Base-by-base conservation (phyloP, 345 rosid genomes). In the Euphorbia lathyris region DNA sequence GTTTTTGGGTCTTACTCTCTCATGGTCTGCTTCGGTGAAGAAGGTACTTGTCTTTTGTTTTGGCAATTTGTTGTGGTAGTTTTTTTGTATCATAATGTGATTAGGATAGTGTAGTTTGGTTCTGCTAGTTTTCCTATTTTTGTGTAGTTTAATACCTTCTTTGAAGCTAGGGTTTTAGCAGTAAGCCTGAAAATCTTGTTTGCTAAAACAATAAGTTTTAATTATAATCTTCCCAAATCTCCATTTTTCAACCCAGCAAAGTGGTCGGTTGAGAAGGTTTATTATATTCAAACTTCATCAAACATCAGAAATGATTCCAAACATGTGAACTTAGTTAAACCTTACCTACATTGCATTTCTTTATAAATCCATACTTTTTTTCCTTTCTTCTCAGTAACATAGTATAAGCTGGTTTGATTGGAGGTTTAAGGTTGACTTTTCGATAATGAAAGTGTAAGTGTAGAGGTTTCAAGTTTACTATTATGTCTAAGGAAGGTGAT, bases 1-100 rank as follows among this genome's bases (percentile, higher is more conserved):
- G 36, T 92, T 92, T 73, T 72, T 90, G 66, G 99, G 99, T 0
- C 99, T 96, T 43, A 76, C 85, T 53, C 96, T 96, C 20, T 96
- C 99, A 0, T 89, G 96, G 92, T 89, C 96, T 36, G 96, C 92
- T 11, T 87, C 92, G 3, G 89, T 85, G 9, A 80, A 84, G 82
- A 89, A 89, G 92, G 92, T 84, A 56, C 23, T 72, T 58, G 7
- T 8, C n/a, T 42, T 11, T 32, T 1, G 36, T n/a, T 40, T 17
- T 58, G 29, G 25, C 10, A 60, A 7, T 1, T 23, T 25, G 26
- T 27, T 14, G 19, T 66, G 36, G 71, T 16, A 12, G 4, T 9
- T 34, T 25, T 29, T 3, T 43, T 47, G 17, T 26, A 17, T 45
- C 12, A 25, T 22, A 40, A 22, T 47, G 34, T 48, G 23, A 22